phyloP scores from a whole-genome alignment of 1,284 basidiomycete species.

The Cutaneotrichosporon sp. region DNA sequence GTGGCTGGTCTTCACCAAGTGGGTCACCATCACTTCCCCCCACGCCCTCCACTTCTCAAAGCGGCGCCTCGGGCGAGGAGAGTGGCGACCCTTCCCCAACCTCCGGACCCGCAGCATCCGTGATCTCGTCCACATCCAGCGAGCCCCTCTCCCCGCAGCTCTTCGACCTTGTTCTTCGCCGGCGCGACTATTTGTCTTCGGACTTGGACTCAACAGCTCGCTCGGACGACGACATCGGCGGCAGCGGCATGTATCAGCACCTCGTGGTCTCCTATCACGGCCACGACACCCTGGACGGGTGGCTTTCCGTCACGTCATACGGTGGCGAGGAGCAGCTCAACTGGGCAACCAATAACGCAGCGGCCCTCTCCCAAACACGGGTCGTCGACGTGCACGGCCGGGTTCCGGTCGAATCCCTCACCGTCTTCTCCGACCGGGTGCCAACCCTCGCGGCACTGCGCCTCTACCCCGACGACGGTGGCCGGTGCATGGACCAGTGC shows the following conservation, averaged over 20 bases:
- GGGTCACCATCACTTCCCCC: too few species aligned
- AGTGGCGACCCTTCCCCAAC: background rate
- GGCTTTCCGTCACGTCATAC: background rate
- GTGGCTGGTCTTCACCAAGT: too few species aligned
- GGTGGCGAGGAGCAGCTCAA: background rate
- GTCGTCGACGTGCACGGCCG: background rate
- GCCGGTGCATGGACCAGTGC: conserved; percentile 4
- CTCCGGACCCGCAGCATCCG: background rate
- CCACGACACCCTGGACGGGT: background rate
- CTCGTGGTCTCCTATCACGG: background rate
- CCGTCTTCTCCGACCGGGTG: conserved; percentile 4
- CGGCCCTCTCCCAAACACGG: background rate
- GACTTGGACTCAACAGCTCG: background rate
- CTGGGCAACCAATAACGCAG: background rate
- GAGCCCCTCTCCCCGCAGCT: background rate
- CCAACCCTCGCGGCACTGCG: conserved; percentile 6
- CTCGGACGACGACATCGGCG: background rate
- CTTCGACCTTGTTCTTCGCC: background rate
- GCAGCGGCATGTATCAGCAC: background rate
- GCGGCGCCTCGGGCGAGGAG: too few species aligned
- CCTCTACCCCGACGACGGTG: conserved; percentile 5
- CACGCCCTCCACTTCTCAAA: too few species aligned
- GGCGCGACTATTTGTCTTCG: background rate
- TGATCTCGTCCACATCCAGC: background rate
- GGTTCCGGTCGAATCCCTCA: conserved; percentile 1